Base-by-base conservation (phyloP, 2,329 filamentous ascomycete genomes). In the Claviceps paspali region DNA sequence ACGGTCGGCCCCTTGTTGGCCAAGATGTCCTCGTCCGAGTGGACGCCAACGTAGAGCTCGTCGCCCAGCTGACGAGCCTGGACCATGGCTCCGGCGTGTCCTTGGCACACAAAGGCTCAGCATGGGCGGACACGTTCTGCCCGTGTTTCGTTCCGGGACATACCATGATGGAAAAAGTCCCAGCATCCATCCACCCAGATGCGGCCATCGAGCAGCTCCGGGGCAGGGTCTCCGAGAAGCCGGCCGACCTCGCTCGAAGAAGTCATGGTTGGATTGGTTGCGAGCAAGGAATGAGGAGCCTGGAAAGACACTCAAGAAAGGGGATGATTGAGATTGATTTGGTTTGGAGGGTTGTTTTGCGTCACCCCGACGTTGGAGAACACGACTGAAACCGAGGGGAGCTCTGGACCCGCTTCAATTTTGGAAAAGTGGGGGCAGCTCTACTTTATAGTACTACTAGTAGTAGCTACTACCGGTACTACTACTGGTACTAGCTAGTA, bases 151-250 rank as follows among this genome's bases (percentile, higher is more conserved):
- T n/a, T n/a, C n/a, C n/a, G n/a, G n/a, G n/a, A 49, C 63, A 47
- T 59, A 85, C 83, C 91, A 57, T 96, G 91, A 59, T 98, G 91
- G 63, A 87, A 92, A 62, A 98, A 98, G 65, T 98, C 91, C 64
- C 95, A 98, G 68, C 91, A 98, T 44, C 91, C 91, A 57, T 98
- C 91, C 19, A 98, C 82, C 92, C 92, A 98, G 52, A 98, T 83
- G 47, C 88, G 78, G 50, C 82, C 76, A 21, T 76, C 71, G 24
- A 72, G 60, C 7, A 76, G 61, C 55, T 70, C 65, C 26, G 67
- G 63, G 38, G 67, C 69, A 32, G 70, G 61, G 31, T 67, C 60
- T 41, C 67, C 67, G 29, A 52, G 47, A 21, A 53, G 52, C 27
- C 40, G 45, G 42, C 52, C 45, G 33, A 49, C 51, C 19, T 44